These are phyloP conservation scores for Pseudonectria foliicola DNA, from an alignment of 2,329 filamentous ascomycete species.

Conservation along the genomic window DNA sequence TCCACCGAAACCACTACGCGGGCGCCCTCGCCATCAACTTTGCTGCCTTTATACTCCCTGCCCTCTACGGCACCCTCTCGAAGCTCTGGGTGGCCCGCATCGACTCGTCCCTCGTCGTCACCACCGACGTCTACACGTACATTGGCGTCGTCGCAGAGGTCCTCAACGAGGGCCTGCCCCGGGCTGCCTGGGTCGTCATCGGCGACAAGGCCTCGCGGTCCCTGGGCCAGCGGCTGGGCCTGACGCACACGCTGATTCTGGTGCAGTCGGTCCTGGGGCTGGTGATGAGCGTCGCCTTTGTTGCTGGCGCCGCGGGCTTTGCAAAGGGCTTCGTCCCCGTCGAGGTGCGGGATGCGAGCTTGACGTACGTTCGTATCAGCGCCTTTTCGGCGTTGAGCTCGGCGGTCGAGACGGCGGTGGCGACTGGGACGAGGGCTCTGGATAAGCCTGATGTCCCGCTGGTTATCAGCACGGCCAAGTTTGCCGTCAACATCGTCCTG, in stretches of 20 bases:
- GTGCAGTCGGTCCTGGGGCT: slow-evolving; percentile 52
- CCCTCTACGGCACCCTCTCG: slow-evolving; percentile 58
- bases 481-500: slow-evolving; percentile 58
- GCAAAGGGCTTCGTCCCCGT: slow-evolving; percentile 56
- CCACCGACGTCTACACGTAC: slow-evolving; percentile 54
- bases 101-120: slow-evolving; percentile 41
- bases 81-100: slow-evolving; percentile 68
- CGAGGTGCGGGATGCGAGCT: slow-evolving; percentile 46
- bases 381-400: slow-evolving; percentile 57
- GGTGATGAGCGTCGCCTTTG: slow-evolving; percentile 53
- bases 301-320: slow-evolving; percentile 46
- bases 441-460: slow-evolving; percentile 65
- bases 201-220: slow-evolving; percentile 53
- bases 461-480: slow-evolving; percentile 56
- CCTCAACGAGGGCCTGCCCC: slow-evolving; percentile 64
- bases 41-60: slow-evolving; percentile 55
- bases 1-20: slow-evolving; percentile 32
- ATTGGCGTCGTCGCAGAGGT: slow-evolving; percentile 61
- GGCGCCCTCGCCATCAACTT: slow-evolving; percentile 58
- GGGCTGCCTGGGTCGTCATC: slow-evolving; percentile 62
- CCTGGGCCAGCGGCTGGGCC: slow-evolving; percentile 42
- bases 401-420: slow-evolving; percentile 56
- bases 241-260: slow-evolving; percentile 57
- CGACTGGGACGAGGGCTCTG: slow-evolving; percentile 54
- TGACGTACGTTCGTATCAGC: slow-evolving; percentile 59